These are phyloP conservation scores for Orbilia oligospora DNA, from an alignment of 2,329 filamentous ascomycete genomes.

Conservation along the genomic window DNA sequence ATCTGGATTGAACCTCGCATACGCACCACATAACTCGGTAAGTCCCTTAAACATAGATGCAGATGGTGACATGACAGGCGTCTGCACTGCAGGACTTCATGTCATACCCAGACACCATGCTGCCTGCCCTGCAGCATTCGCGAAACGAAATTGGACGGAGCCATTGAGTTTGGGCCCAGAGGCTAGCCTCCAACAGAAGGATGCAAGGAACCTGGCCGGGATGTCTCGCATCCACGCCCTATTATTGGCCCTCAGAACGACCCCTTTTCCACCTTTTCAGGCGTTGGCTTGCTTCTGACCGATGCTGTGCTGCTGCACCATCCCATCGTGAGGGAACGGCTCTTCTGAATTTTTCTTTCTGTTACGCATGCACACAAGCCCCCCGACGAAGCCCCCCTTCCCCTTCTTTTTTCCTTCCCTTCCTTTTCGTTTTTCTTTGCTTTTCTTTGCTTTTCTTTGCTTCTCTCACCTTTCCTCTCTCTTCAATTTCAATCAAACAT, in stretches of 20 bases:
- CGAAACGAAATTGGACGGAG: slow-evolving; percentile 57
- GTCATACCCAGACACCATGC: slow-evolving; percentile 31
- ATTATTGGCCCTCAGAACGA: slow-evolving; percentile 36
- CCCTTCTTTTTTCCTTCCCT: slow-evolving; percentile 45
- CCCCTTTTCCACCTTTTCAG: slow-evolving; percentile 37
- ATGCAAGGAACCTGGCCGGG: slow-evolving; percentile 49
- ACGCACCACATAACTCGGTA: slow-evolving; percentile 30
- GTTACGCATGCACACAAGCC: slow-evolving; percentile 31
- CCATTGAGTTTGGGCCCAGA: slow-evolving; percentile 30
- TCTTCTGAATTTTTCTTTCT: slow-evolving; percentile 18
- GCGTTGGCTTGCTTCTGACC: slow-evolving; percentile 27
- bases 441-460: slow-evolving; percentile 6
- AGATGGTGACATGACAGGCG: slow-evolving; percentile 33
- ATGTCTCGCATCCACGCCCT: slow-evolving; percentile 37
- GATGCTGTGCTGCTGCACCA: slow-evolving; percentile 23
- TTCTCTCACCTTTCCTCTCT: slow-evolving; percentile 46
- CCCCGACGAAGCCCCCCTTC: slow-evolving; percentile 21
- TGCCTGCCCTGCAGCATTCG: slow-evolving; percentile 39
- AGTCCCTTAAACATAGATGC: slow-evolving; percentile 29
- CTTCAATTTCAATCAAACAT: slow-evolving; percentile 61
- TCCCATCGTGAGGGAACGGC: slow-evolving; percentile 29
- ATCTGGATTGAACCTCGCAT: slow-evolving; percentile 21
- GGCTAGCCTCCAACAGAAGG: slow-evolving; percentile 44
- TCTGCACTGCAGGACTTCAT: slow-evolving; percentile 29
- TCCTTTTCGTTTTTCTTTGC: slow-evolving; percentile 35